Evolutionary conservation across 345 rosid genomes (phyloP), one percentile per base, ranked within the genome.

Genomic region (Salix viminalis): DNA sequence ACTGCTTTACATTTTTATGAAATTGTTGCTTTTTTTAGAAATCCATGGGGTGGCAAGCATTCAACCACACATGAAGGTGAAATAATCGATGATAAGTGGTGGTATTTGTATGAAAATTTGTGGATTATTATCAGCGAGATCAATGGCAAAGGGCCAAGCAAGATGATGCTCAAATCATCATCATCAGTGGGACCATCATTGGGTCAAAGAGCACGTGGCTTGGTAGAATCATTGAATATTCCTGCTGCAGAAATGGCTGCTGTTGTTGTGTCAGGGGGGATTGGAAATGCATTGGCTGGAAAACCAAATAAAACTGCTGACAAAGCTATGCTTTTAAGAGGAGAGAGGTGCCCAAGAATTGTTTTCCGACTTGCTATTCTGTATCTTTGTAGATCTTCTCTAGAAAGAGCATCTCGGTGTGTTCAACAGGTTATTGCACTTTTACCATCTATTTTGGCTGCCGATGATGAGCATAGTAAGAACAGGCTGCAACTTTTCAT

Each of bases 171-270:
- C 69, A 90, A 87, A 83, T 65, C 80, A 68, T 84, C 91, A 79
- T 77, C 88, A 76, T 73, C 87, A 58, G 81, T 70, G 60, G 92
- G 90, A 75, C 97, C 97, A 52, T 90, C 98, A 72, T 84, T 95
- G 72, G 93, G 99, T 62, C 97, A 95, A 83, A 90, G 99, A 84
- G 99, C 99, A 75, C 92, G 99, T 52, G 97, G 93, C 79, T 84
- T 95, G 62, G 99, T 95, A 42, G 99, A 95, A 82, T 95, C 99
- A 18, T 80, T 95, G 72, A 95, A 95, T 80, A 91, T 91, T 86
- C 99, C 99, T 39, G 97, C 99, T 65, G 97, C 97, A 65, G 99
- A 95, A 83, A 95, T 95, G 99, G 99, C 99, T 70, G 97, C 97
- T 30, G 97, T 89, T 77, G 99, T 95, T 85, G 97, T 91, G 21